Evolutionary conservation across 2,329 filamentous ascomycete species (phyloP).

Genomic region (Colletotrichum sp.): DNA sequence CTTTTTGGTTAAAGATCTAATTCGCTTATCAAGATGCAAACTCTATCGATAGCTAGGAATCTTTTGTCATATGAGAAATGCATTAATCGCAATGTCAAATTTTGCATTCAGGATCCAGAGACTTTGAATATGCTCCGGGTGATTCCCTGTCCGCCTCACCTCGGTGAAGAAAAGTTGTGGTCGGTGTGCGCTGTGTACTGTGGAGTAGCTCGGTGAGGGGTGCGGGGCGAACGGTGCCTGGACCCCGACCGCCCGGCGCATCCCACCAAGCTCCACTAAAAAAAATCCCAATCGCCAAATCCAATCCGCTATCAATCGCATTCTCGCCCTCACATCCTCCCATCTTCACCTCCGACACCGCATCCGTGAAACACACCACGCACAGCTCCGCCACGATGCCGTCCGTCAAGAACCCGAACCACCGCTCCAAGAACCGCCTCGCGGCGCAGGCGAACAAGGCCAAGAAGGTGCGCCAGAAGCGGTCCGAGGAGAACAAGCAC

Average conservation of each 20-base stretch:
- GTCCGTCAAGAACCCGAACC: constrained; percentile 65
- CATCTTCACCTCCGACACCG: neutral
- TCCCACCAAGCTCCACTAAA: constrained; percentile 13
- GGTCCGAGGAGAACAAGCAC: constrained; percentile 39
- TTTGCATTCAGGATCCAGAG: neutral
- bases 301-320: neutral
- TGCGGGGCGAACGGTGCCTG: neutral
- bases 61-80: neutral
- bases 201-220: neutral
- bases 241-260: neutral
- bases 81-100: neutral
- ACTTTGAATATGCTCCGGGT: neutral
- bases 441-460: constrained; percentile 49
- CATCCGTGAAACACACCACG: neutral
- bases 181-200: neutral
- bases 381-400: constrained; percentile 45
- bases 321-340: too few species aligned
- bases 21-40: neutral
- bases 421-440: constrained; percentile 58
- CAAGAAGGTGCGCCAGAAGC: constrained; percentile 49
- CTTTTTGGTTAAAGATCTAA: neutral
- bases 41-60: neutral
- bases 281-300: constrained; percentile 7
- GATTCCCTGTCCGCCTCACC: neutral
- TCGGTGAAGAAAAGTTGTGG: neutral